Evolutionary conservation across 2,329 filamentous ascomycete species (phyloP).

Genomic region (Calonectria henricotiae): DNA sequence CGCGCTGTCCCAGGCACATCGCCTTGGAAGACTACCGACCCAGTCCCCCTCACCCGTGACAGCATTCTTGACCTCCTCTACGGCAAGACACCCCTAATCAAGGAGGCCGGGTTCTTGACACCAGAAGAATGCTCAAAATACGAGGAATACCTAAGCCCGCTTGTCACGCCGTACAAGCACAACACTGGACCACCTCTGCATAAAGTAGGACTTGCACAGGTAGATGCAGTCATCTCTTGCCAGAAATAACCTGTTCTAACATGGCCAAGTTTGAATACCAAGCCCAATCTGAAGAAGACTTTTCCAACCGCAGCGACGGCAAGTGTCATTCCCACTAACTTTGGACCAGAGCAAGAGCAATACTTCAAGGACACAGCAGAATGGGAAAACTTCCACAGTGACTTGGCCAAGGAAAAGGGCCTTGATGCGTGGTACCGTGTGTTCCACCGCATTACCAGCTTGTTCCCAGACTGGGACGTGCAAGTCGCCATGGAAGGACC

Average conservation of each 20-base stretch:
- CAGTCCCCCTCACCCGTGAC: conserved; percentile 4
- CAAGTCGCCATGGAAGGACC: conserved; percentile 14
- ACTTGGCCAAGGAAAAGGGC: neutral
- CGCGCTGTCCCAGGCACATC: conserved; percentile 4
- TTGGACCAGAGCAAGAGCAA: neutral
- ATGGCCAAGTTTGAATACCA: conserved; percentile 5
- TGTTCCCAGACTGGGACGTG: conserved; percentile 15
- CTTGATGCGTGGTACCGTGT: conserved; percentile 9
- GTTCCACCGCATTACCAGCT: neutral
- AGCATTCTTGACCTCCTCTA: conserved; percentile 11
- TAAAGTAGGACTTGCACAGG: conserved; percentile 12
- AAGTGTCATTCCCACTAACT: neutral
- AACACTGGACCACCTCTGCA: conserved; percentile 15
- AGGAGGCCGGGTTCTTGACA: neutral
- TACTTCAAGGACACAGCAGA: conserved; percentile 14
- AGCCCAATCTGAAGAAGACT: conserved; percentile 10
- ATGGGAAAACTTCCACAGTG: conserved; percentile 4
- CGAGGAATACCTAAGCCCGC: conserved; percentile 11
- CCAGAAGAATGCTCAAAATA: conserved; percentile 13
- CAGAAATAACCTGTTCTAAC: neutral
- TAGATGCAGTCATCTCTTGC: neutral
- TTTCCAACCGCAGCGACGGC: conserved; percentile 1
- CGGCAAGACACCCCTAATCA: conserved; percentile 18
- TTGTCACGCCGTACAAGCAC: conserved; percentile 12
- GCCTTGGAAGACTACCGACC: neutral